Evolutionary conservation across 257 asterid genomes (phyloP).

Genomic region (Rehmannia glutinosa): DNA sequence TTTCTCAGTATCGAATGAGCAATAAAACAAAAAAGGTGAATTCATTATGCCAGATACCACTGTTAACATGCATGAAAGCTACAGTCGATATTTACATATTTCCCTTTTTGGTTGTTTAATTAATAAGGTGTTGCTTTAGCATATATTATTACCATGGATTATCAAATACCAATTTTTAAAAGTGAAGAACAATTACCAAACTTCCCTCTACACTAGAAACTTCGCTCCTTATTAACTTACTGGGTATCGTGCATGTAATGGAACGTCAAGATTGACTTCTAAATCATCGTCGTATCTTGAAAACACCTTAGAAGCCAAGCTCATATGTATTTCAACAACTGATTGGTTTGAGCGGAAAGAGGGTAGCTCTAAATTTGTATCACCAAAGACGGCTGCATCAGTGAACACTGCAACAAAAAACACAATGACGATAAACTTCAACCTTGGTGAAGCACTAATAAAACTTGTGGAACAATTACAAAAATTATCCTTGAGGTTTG

Average conservation of each 20-base stretch:
- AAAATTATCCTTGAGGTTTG: too few species aligned
- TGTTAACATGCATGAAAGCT: too few species aligned
- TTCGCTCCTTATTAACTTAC: slow-evolving; percentile 28
- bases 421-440: not conserved
- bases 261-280: slow-evolving; percentile 50
- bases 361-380: slow-evolving; percentile 81
- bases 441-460: not conserved
- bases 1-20: too few species aligned
- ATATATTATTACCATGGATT: too few species aligned
- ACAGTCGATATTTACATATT: too few species aligned
- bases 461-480: too few species aligned
- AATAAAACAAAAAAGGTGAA: too few species aligned
- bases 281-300: slow-evolving; percentile 26
- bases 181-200: not conserved
- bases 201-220: not conserved
- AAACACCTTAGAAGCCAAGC: slow-evolving; percentile 26
- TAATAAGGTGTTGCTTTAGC: too few species aligned
- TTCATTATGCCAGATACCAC: too few species aligned
- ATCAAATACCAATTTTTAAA: not conserved
- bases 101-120: not conserved
- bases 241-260: slow-evolving; percentile 86
- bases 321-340: slow-evolving; percentile 66
- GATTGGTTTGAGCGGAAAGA: slow-evolving; percentile 75
- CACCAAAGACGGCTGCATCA: slow-evolving; percentile 82
- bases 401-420: slow-evolving; percentile 42